Conservation (phyloP, 2,329 filamentous ascomycete genomes). For the Tolypocladium paradoxum region DNA sequence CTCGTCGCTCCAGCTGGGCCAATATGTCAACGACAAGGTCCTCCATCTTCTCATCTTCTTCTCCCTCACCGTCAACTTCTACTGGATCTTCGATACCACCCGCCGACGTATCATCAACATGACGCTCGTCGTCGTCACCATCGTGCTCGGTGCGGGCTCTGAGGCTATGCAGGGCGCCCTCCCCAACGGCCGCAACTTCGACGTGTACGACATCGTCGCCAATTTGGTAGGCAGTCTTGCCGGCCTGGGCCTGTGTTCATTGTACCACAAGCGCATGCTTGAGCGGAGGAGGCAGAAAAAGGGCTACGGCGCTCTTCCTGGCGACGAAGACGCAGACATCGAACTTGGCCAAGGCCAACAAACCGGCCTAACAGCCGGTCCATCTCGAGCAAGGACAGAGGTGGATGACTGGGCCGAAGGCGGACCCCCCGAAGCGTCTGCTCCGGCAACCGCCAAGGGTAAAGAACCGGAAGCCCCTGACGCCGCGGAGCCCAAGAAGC, state of each 20-base stretch:
- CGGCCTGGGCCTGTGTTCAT: conserved; percentile 65
- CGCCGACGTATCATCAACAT: conserved; percentile 77
- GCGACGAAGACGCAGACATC: conserved; percentile 54
- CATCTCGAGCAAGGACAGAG: conserved; percentile 25
- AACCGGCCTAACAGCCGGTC: conserved; percentile 44
- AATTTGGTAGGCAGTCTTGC: conserved; percentile 71
- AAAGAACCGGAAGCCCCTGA: conserved; percentile 15
- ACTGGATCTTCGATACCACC: conserved; percentile 92
- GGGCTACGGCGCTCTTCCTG: conserved; percentile 60
- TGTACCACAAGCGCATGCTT: conserved; percentile 94
- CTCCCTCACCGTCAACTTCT: conserved; percentile 75
- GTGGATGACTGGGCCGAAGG: conserved; percentile 48
- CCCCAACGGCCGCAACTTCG: conserved; percentile 60
- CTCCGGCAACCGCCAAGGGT: conserved; percentile 5
- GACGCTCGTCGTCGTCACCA: conserved; percentile 70
- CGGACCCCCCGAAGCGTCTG: conserved; percentile 19
- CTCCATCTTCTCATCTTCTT: conserved; percentile 87
- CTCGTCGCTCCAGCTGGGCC: conserved; percentile 45
- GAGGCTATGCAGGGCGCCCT: conserved; percentile 68
- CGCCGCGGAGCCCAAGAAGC: conserved; percentile 20
- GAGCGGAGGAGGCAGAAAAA: conserved; percentile 70
- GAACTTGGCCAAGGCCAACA: conserved; percentile 69
- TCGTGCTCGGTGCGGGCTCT: conserved; percentile 58
- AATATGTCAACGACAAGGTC: conserved; percentile 74
- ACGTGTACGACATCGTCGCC: conserved; percentile 76